These are phyloP conservation scores for Ogataea saltuana DNA, from an alignment of 805 yeast species.

Conservation along the genomic window DNA sequence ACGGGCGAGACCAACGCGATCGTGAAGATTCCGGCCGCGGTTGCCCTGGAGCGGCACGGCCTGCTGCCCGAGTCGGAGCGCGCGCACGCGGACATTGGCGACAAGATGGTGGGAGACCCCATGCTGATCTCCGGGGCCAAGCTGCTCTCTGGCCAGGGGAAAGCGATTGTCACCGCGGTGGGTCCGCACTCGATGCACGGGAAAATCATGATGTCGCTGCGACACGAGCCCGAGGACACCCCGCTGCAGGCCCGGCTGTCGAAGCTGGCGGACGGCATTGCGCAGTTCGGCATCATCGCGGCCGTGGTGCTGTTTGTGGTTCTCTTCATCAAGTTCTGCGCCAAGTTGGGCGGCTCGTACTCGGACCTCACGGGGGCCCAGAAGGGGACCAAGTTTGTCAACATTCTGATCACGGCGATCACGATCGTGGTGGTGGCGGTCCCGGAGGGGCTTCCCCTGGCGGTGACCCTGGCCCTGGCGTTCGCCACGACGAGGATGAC, in stretches of 20 bases:
- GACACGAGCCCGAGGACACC: conserved; percentile 76
- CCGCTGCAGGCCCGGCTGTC: conserved; percentile 85
- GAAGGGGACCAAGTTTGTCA: conserved; percentile 82
- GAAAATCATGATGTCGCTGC: conserved; percentile 79
- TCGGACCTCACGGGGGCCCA: conserved; percentile 55
- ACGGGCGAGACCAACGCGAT: conserved; percentile 94
- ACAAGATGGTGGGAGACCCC: conserved; percentile 62
- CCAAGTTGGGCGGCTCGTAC: conserved; percentile 51
- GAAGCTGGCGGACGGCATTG: conserved; percentile 85
- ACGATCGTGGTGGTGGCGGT: conserved; percentile 96
- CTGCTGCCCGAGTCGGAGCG: conserved; percentile 23
- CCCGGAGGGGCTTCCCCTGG: conserved; percentile 98
- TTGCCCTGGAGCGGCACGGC: conserved; percentile 38
- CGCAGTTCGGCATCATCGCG: conserved; percentile 89
- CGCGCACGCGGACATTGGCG: conserved; percentile 39
- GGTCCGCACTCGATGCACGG: conserved; percentile 92
- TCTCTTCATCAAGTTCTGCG: conserved; percentile 72
- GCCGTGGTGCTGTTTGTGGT: conserved; percentile 81
- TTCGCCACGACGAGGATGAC: conserved; percentile 99
- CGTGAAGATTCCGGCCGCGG: conserved; percentile 58
- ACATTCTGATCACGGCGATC: conserved; percentile 85
- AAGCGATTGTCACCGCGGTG: conserved; percentile 84
- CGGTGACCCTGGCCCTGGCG: conserved; percentile 94
- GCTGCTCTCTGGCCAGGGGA: conserved; percentile 81
- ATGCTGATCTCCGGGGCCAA: conserved; percentile 90